phyloP scores from a whole-genome alignment of 2,329 filamentous ascomycete species.

The Beauveria sp. region DNA sequence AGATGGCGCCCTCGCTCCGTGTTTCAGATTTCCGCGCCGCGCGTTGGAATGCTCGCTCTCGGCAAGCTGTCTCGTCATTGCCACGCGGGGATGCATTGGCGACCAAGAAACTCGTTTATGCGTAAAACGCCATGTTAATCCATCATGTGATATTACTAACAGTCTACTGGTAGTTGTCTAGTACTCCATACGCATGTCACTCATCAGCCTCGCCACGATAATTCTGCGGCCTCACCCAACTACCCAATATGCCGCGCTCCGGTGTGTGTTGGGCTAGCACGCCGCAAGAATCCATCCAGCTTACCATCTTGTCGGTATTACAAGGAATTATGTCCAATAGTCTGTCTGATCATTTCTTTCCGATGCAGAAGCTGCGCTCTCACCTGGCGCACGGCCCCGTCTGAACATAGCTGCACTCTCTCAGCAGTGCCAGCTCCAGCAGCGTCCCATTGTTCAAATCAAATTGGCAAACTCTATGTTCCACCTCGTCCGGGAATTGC shows the following conservation, averaged over 20 bases:
- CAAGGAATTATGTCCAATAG: too few species aligned
- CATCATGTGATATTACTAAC: background rate
- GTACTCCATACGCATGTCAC: background rate
- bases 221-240: background rate
- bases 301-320: background rate
- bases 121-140: background rate
- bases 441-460: constrained; percentile 7
- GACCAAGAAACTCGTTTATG: background rate
- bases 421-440: background rate
- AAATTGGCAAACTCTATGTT: background rate
- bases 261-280: background rate
- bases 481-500: background rate
- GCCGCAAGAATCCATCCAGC: background rate
- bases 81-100: background rate
- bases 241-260: background rate
- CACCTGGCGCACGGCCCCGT: constrained; percentile 1
- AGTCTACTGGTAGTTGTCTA: background rate
- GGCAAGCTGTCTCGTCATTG: background rate
- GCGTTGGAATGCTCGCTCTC: background rate
- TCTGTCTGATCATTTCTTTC: too few species aligned
- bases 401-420: background rate
- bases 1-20: constrained; percentile 1
- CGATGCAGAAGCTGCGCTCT: background rate
- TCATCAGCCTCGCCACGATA: background rate
- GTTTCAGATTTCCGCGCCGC: constrained; percentile 3